Base-by-base conservation (phyloP, 2,329 filamentous ascomycete genomes). In the Pseudogymnoascus sp. region DNA sequence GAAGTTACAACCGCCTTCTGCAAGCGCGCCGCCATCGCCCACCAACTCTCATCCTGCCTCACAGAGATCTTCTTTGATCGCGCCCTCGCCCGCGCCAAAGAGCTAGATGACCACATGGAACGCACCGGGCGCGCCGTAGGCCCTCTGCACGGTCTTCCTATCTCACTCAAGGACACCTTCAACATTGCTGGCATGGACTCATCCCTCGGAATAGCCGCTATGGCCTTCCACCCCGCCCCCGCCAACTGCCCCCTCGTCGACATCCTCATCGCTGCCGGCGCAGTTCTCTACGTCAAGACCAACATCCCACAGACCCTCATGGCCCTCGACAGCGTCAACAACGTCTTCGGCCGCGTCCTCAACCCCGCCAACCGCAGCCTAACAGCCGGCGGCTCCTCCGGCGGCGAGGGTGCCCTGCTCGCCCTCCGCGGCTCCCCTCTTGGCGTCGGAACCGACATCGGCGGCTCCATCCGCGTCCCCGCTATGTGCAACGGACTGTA, bases 231-330 rank as follows among this genome's bases (percentile, higher is more conserved):
- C 58, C 83, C 82, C 2, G 78, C 81, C 12, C 71, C 73, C 33
- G 72, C 78, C 64, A 82, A 88, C 70, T 79, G 83, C 0, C 78
- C 80, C 0, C 74, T 89, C 5, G 81, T 88, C 0, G 77, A 82
- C 7, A 74, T 88, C 0, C 72, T 90, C 3, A 74, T 82, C 27
- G 76, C 78, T 15, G 77, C 84, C 0, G 88, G 88, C 1, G 87
- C 87, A 0, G 78, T 90, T 0, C 74, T 87, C n/a, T 87, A 89
- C 66, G 80, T 83, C 66, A 90, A 90, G 73, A 90, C 87, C 0
- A 89, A 89, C 67, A 77, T 90, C 2, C 86, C 87, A 1, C 82
- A 85, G 64, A 82, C 81, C 0, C 72, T 84, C 62, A 76, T 76
- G 67, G 77, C 76, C 6, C 71, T 84, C 41, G 85, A 88, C 69